Evolutionary conservation across 1,139 yeast species (phyloP), one percentile per base, ranked within the genome.

Genomic region (Pichia sp.): DNA sequence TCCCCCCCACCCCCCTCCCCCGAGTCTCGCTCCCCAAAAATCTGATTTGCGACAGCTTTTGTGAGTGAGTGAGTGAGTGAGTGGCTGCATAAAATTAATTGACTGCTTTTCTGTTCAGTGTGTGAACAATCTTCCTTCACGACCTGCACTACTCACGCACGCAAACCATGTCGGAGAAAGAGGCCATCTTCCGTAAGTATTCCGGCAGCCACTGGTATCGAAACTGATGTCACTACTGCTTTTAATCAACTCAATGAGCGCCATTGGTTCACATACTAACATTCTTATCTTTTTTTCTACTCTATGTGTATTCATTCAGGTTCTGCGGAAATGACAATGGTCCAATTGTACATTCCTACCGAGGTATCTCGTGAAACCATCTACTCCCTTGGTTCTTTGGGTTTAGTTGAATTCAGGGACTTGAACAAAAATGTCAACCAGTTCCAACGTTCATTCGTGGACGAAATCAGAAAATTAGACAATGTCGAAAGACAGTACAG

Each of bases 251-350:
- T 16, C 23, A 16, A 16, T 16, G 23, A 16, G 23, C 23, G 23
- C 23, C 23, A 16, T 16, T 16, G 23, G 23, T 16, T 16, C 23
- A 27, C 9, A 28, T 38, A 38, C 40, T 38, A 31, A 38, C 40
- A 8, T 4, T 31, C 10, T 36, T 16, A 16, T 16, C 23, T 16
- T 16, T 16, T 16, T 16, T 16, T 16, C 23, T 16, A 16, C 23
- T 16, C 23, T 16, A 16, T 16, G 23, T 16, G 23, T 2, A 16
- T 16, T 16, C 29, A 27, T 27, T 33, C 33, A 47, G 50, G 75
- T 57, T 83, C 92, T 43, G 92, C 92, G 75, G 85, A 79, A 56
- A 83, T 83, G 92, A 77, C 86, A 27, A 73, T 81, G 62, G 77
- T 82, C 39, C 86, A 83, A 59, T 64, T 84, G 55, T 83, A 81